These are phyloP conservation scores for Mortierella claussenii DNA, from an alignment of 192 early-diverging fungal genomes.

Conservation along the genomic window DNA sequence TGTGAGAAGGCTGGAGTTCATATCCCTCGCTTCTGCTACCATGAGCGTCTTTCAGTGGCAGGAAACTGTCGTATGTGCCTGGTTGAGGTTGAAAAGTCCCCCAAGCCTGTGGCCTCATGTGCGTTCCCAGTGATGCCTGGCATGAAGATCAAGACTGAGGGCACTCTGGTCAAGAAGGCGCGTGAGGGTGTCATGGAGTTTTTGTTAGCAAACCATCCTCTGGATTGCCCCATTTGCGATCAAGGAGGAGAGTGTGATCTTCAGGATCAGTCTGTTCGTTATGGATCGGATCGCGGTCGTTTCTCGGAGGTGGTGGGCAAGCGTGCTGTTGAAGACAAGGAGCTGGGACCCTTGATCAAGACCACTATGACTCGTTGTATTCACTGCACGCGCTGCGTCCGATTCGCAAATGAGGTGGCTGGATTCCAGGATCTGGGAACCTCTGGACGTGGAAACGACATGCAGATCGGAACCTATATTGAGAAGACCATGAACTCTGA, in stretches of 20 bases:
- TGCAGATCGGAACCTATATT: conserved; percentile 98
- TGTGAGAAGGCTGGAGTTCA: conserved; percentile 95
- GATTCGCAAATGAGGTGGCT: conserved; percentile 98
- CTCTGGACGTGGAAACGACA: conserved; percentile 94
- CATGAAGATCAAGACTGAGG: conserved; percentile 97
- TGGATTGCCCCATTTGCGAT: conserved; percentile 99
- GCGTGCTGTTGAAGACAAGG: conserved; percentile 97
- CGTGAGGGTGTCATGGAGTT: conserved; percentile 95
- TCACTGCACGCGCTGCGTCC: conserved; percentile 98
- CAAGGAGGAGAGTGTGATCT: conserved; percentile 99
- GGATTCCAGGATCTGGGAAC: conserved; percentile 96
- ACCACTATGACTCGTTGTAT: conserved; percentile 99
- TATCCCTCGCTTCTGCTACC: conserved; percentile 82
- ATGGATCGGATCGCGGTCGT: conserved; percentile 92
- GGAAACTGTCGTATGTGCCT: conserved; percentile 99
- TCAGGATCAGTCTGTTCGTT: conserved; percentile 97
- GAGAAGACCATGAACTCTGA: conserved; percentile 88
- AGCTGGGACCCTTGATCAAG: conserved; percentile 94
- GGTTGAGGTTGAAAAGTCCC: conserved; percentile 96
- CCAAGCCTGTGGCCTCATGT: conserved; percentile 97
- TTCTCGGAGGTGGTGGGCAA: conserved; percentile 87
- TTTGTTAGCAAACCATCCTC: conserved; percentile 95
- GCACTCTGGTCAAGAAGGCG: conserved; percentile 94
- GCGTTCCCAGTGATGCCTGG: conserved; percentile 97
- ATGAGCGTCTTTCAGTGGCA: conserved; percentile 88